Evolutionary conservation across 495 filamentous ascomycete genomes (phyloP), one percentile per base, ranked within the genome.

Genomic region (Hyaloscypha variabilis): DNA sequence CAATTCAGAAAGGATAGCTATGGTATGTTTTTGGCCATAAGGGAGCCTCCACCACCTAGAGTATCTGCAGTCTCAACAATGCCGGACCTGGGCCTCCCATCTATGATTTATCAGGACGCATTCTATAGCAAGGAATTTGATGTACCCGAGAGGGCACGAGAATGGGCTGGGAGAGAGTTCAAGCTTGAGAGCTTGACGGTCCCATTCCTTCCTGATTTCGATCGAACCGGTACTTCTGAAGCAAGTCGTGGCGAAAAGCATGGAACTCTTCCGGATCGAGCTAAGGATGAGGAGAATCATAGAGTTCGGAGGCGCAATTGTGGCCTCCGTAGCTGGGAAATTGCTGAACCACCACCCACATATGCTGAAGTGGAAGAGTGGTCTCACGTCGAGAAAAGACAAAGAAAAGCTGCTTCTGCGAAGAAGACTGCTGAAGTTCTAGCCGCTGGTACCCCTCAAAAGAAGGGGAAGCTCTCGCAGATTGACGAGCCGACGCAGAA

Each of bases 121-220:
- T 93, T 89, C 69, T 98, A 97, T 71, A 90, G 92, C 66, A 81
- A 92, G n/a, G 91, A 94, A 60, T 81, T 77, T 60, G 95, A 99
- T 77, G 91, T 97, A 3, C 96, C 96, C 8, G 83, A 90, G 39
- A 84, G 87, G 58, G 74, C 83, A 13, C 82, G 92, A 55, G 91
- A 96, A 77, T 98, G 97, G 75, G 96, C 90, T 10, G 94, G 94
- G 21, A 87, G 86, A 68, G 92, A 96, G 68, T 97, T 96, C 73
- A 90, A 85, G 56, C 74, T 97, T 1, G 86, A 86, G 72, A 91
- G 94, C 60, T 85, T 83, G 63, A 88, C 86, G 0, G 74, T 92
- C 8, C 90, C 91, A 3, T 95, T 87, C 72, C 83, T 97, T 2
- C 91, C 93, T 0, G 78, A 85, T 5, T 97, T 98, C 69, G 89